Evolutionary conservation across 805 yeast species (phyloP), one percentile per base, ranked within the genome.

Genomic region (Metschnikowia orientalis): DNA sequence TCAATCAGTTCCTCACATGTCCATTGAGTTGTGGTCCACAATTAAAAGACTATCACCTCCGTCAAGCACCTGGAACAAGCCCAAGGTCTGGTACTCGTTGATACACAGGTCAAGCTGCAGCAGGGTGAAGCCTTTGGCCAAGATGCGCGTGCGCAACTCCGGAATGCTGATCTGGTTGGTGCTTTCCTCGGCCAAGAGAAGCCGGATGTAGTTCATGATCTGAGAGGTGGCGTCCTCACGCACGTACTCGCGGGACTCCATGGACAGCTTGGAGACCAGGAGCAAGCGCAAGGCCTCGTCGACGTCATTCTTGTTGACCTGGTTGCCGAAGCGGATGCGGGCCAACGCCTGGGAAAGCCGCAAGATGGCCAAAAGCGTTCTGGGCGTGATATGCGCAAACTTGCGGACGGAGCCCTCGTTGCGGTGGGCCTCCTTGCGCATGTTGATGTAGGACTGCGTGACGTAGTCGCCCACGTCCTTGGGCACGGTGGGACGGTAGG

Each of bases 331-430:
- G 53, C 97, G 73, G 38, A 92, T 70, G 50, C 96, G 74, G 0
- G 98, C 97, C 42, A 85, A 70, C 1, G 97, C 98, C 63, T 90
- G 97, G 1, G 98, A 75, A 71, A 92, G 70, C 64, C 99, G 80
- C 46, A 92, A 64, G 30, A 94, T 81, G 47, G 92, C 97, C 37
- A 92, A 69, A 42, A 92, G 70, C 2, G 97, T 88, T 69, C 99
- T 81, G 37, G 97, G 97, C 1, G 98, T 89, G 13, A 94, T 82
- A 60, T 89, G 97, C 28, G 89, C 78, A 56, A 90, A 90, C 35
- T 87, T 83, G 50, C 75, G 74, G 34, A 73, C 76, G 20, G 89
- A 79, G 43, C 80, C 81, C 53, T 83, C 84, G 54, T 83, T 82
- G 37, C 75, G 67, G 53, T 84, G 85, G 13, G 94, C 83, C 52